Base-by-base conservation (phyloP, 78 protist species). In the Planoprotostelium fungivorum region DNA sequence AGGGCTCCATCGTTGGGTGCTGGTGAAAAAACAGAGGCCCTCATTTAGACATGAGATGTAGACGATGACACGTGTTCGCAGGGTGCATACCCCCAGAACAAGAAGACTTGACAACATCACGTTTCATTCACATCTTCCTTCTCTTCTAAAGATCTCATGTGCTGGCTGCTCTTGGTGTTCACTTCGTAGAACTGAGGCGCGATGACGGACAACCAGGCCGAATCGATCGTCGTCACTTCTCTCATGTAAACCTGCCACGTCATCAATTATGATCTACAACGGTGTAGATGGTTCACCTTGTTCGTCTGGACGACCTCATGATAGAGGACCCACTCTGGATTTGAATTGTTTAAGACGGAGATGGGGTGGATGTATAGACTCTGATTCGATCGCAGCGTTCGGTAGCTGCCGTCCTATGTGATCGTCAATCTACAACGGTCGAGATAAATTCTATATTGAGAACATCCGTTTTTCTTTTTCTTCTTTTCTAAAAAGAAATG, bases 171-270 rank as follows among this genome's bases (percentile, higher is more conserved):
- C 73, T 51, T 51, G 5, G 73, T 85, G n/a, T 5, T 83, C 88
- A 88, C 29, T 88, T 51, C 87, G 87, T 94, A 96, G 85, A 51
- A 96, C 89, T 96, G 98, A 28, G 98, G 98, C 0, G 98, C 98
- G 1, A 96, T 38, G 38, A 95, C 97, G 35, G 39, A 51, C 0
- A 97, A 86, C 98, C 97, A 96, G 1, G 35, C 90, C 23, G 96
- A 93, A 29, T 98, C 98, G 37, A 98, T 96, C 39, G 83, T 88
- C 31, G 96, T 90, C 25, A 96, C 90, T n/a, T 95, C 97, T 31
- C 97, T 89, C 97, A 97, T 96, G 92, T 88, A 95, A 83, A 92
- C 95, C 38, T 89, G 88, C 38, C 93, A 85, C 1, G 94, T 95
- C 35, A 88, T 37, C 34, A 51, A 92, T 38, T 34, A 16, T 36